Percentiles rank a stretch among this genome's conserved stretches.
Conservation (phyloP, 169 alveolate genomes). For the Plasmodium malariae region DNA sequence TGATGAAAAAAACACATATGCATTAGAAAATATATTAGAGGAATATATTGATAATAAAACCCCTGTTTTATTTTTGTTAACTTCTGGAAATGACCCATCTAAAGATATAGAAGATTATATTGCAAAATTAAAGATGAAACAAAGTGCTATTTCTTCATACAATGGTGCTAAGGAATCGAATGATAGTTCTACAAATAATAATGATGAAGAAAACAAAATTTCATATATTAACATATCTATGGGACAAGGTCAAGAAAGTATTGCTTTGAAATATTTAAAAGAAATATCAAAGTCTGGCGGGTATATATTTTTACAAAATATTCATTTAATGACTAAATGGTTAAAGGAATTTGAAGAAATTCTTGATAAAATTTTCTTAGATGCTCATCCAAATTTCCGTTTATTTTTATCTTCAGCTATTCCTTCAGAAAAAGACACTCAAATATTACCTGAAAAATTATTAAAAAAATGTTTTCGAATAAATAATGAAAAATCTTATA, state of each 20-base stretch:
- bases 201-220: constrained; percentile 88
- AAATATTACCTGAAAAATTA: constrained; percentile 58
- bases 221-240: constrained; percentile 95
- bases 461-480: constrained; percentile 57
- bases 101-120: constrained; percentile 90
- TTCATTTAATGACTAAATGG: constrained; percentile 97
- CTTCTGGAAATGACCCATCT: constrained; percentile 96
- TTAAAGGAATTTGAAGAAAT: constrained; percentile 94
- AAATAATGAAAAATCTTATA: constrained; percentile 77
- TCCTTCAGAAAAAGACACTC: constrained; percentile 56
- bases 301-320: constrained; percentile 95
- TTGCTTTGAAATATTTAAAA: constrained; percentile 94
- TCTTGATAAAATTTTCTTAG: constrained; percentile 93
- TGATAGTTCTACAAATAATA: constrained; percentile 10
- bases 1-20: constrained; percentile 94
- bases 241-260: constrained; percentile 98
- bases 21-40: constrained; percentile 90
- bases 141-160: constrained; percentile 78
- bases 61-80: constrained; percentile 94
- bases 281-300: constrained; percentile 94
- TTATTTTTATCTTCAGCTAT: constrained; percentile 93
- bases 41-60: constrained; percentile 94
- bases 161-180: constrained; percentile 54
- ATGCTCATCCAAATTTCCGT: constrained; percentile 95
- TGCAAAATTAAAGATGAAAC: constrained; percentile 24